Evolutionary conservation across 2,329 filamentous ascomycete species (phyloP).

Genomic region (Epichloe bromicola): DNA sequence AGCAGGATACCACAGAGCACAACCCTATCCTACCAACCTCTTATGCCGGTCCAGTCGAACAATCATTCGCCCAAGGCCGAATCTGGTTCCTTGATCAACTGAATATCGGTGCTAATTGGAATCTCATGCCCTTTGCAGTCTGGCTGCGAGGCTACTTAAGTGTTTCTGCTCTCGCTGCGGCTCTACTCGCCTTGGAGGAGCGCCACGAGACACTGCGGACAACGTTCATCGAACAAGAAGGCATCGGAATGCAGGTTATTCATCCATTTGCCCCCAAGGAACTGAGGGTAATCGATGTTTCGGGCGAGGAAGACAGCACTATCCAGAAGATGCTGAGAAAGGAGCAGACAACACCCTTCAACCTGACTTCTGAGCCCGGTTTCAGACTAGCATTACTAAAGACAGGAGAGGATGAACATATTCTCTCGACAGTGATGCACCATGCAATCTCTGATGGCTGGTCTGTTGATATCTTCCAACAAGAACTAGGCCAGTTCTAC

Average conservation of each 20-base stretch:
- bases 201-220: too few relatives aligned
- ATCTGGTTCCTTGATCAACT: slow-evolving; percentile 8
- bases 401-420: too few relatives aligned
- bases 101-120: slow-evolving; percentile 2
- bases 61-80: slow-evolving; percentile 6
- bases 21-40: too few relatives aligned
- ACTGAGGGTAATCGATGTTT: not conserved
- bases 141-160: slow-evolving; percentile 1
- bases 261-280: not conserved
- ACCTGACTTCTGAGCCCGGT: not conserved
- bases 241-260: not conserved
- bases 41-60: not conserved
- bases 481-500: too few relatives aligned
- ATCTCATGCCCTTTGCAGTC: slow-evolving; percentile 4
- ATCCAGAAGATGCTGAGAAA: not conserved
- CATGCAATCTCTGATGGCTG: too few relatives aligned
- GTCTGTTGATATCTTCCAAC: too few relatives aligned
- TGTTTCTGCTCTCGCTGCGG: not conserved
- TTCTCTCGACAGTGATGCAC: too few relatives aligned
- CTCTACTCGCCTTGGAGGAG: slow-evolving; percentile 3
- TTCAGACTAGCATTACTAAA: too few relatives aligned
- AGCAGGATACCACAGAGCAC: too few relatives aligned
- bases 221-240: not conserved
- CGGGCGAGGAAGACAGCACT: not conserved
- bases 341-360: not conserved